Evolutionary conservation across 306 rosid species (phyloP), one percentile per base, ranked within the genome.

Genomic region (Rosa chinensis): DNA sequence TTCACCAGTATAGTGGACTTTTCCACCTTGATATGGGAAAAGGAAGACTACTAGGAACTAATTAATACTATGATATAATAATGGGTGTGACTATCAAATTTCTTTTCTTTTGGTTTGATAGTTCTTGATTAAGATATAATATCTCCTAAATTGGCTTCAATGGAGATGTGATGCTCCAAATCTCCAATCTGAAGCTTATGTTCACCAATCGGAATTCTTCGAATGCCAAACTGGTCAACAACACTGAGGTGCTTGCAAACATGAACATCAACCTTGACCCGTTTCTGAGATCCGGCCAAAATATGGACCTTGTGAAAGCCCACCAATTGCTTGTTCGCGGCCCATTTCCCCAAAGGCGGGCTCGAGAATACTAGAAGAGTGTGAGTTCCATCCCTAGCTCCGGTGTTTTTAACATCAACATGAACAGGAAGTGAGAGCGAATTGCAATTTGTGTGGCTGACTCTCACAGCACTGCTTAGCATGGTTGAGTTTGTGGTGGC

Each of bases 121-220:
- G 72, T 58, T 14, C 16, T 28, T 28, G 81, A 37, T 66, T 20
- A 66, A 28, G 83, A 8, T 55, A 82, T 82, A 40, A 88, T 82
- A 12, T 83, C 47, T 9, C 86, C 80, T 48, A 64, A 40, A 68
- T 66, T 73, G 5, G 86, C 73, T 67, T 86, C 84, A 25, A 95
- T 63, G 12, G 85, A 82, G 63, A 95, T 74, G 1, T 87, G 79
- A 78, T 95, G 99, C 73, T 85, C 83, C 44, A 89, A 42, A 78
- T 94, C 97, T 73, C 94, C 97, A 37, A 95, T 89, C 4, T 89
- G 89, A 48, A 95, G 84, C 25, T 83, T 85, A 45, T 95, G 99
- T 18, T 90, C 70, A 59, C 98, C 99, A 10, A 82, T 80, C 68
- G 98, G 98, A 80, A 95, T 91, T 86, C 94, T 92, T 84, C 88